phyloP scores from a whole-genome alignment of 2,329 filamentous ascomycete genomes.

The Alternaria solani region DNA sequence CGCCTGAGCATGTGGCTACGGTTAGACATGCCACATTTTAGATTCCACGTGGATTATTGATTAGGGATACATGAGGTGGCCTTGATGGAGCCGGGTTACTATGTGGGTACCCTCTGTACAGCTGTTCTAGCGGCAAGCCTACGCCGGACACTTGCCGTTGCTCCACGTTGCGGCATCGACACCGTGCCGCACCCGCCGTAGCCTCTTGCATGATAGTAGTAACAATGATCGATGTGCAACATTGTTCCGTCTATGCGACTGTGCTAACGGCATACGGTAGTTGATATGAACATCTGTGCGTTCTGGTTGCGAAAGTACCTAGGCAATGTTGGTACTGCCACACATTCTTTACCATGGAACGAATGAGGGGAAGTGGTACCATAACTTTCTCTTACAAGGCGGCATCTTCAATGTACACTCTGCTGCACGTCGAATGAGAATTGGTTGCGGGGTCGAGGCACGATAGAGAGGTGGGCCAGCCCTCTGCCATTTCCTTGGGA shows the following conservation, averaged over 20 bases:
- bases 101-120: not conserved
- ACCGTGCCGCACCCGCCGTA: not conserved
- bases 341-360: not conserved
- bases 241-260: not conserved
- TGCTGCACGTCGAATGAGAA: not conserved
- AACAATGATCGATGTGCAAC: not conserved
- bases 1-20: not conserved
- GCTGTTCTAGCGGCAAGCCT: constrained; percentile 1
- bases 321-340: not conserved
- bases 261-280: no score
- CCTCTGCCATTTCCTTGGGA: not conserved
- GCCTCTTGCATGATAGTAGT: not conserved
- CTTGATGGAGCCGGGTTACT: not conserved
- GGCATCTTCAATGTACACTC: not conserved
- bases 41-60: not conserved
- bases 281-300: not conserved
- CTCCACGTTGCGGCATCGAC: not conserved
- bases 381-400: not conserved
- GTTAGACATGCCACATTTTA: not conserved
- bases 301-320: not conserved
- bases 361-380: not conserved
- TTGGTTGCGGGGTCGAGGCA: not conserved
- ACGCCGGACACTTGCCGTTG: not conserved
- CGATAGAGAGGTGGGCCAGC: not conserved
- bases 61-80: not conserved